Evolutionary conservation across 257 asterid species (phyloP), one percentile per base, ranked within the genome.

Genomic region (Perilla frutescens): DNA sequence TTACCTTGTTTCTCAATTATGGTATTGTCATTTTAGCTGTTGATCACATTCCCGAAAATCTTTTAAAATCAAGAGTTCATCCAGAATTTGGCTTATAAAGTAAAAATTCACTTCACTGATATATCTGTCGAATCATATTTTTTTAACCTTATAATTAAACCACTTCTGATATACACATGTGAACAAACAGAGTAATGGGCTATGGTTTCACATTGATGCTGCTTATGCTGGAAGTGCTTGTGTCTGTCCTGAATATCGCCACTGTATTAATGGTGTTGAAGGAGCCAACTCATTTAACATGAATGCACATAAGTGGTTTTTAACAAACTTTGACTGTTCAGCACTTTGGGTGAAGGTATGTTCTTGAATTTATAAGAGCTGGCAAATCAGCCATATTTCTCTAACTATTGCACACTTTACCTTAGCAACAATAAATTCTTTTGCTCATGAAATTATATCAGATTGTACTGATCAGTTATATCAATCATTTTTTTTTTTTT

Each of bases 221-320:
- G 99, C 99, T 57, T 91, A 91, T 66, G 99, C 97, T 81, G 99
- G 99, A 79, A 94, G 99, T 83, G 96, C 99, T 41, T 91, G 96
- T 76, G 77, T 94, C 64, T 94, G 99, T 69, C 97, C 97, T 0
- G 99, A 94, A 78, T 85, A 84, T 41, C 92, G 93, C 67, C 94
- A 83, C 81, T 81, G 81, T 67, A 76, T 91, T 50, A 80, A 94
- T 70, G 99, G 99, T 1, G 89, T 94, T 3, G 97, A 91, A 72
- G 93, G 79, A 82, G 93, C 92, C 36, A 84, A 83, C 84, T 94
- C 99, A 10, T 94, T 94, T 73, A 94, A 91, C 87, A 87, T 94
- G 99, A 93, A 94, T 71, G 96, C 99, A 11, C 97, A 94, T 73
- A 94, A 94, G 80, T 94, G 97, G 96, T 87, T 94, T 71, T 79